Base-by-base conservation (phyloP, 257 asterid genomes). In the Solanum bulbocastanum region DNA sequence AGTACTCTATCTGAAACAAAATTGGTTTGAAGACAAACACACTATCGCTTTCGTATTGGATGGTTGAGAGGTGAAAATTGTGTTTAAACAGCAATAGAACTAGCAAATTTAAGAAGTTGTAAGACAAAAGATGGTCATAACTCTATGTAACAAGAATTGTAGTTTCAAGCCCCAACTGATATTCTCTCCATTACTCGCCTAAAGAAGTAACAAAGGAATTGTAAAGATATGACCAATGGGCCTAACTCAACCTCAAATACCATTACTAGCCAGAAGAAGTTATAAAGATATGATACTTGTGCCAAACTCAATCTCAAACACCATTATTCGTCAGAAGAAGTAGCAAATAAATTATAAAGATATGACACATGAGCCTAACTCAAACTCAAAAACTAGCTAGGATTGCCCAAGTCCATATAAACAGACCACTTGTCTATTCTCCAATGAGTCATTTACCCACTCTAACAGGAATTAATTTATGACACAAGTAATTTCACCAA, bases 131-230 rank as follows among this genome's bases (percentile, higher is more conserved):
- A 42, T 25, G 84, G 65, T 25, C 84, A n/a, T 7, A 44, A 44
- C 5, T 76, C 35, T 72, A 76, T 7, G 95, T 97, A 71, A 97
- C 98, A 78, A 97, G 98, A 91, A 93, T 97, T 69, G 98, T 97
- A 39, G 98, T 97, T 92, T 97, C 99, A 85, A 97, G 96, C 68
- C 99, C 99, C 93, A 97, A 62, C 91, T 97, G 99, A 92, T 96
- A 95, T 92, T 97, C 98, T n/a, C n/a, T n/a, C n/a, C n/a, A n/a
- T n/a, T n/a, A n/a, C n/a, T n/a, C n/a, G n/a, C n/a, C n/a, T n/a
- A n/a, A n/a, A n/a, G n/a, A n/a, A n/a, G n/a, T n/a, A n/a, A n/a
- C n/a, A n/a, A n/a, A n/a, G n/a, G n/a, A n/a, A n/a, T n/a, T n/a
- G n/a, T n/a, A n/a, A n/a, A n/a, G n/a, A n/a, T n/a, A n/a, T n/a